Base-by-base conservation (phyloP, 2,329 filamentous ascomycete genomes). In the Zasmidium citrigriseum region DNA sequence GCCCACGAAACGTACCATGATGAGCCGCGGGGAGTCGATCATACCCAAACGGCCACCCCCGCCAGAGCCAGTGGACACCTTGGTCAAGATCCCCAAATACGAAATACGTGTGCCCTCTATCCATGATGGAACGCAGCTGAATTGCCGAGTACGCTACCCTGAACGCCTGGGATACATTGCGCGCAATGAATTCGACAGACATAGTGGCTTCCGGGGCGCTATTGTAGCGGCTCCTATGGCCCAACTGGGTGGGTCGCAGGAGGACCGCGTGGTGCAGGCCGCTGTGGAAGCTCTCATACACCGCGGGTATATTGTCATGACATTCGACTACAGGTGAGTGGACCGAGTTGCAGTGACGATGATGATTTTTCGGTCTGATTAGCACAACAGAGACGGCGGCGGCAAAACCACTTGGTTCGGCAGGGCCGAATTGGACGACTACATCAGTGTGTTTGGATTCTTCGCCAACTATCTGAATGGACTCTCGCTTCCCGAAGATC, bases 161-260 rank as follows among this genome's bases (percentile, higher is more conserved):
- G 50, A 51, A 12, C 24, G 55, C 4, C 34, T 57, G 2, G 47
- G 23, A 4, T 22, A 54, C 11, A 16, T 22, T 22, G 22, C n/a
- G 29, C 21, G 29, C 23, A 20, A 11, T 21, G 24, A 48, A 38
- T 25, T 44, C n/a, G 34, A 11, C 61, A 22, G 3, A 18, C 20
- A 29, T 14, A 7, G 27, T 16, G 23, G 34, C 3, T 46, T 49
- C 14, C 45, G 55, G 46, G 84, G 81, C 2, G 86, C 86, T 0
- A 80, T 96, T 2, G 78, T 98, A 41, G 93, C 93, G 12, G 95
- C 98, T 73, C 93, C 95, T 0, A 98, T 98, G 71, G 91, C 91
- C 29, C 88, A 91, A 0, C 78, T 98, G 52, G 95, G 95, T 3
- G 95, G 93, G 4, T 87, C 80, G 73, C 95, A 87, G 70, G 90